Evolutionary conservation across 495 filamentous ascomycete genomes (phyloP), one percentile per base, ranked within the genome.

Genomic region (Aspergillus nidulans): DNA sequence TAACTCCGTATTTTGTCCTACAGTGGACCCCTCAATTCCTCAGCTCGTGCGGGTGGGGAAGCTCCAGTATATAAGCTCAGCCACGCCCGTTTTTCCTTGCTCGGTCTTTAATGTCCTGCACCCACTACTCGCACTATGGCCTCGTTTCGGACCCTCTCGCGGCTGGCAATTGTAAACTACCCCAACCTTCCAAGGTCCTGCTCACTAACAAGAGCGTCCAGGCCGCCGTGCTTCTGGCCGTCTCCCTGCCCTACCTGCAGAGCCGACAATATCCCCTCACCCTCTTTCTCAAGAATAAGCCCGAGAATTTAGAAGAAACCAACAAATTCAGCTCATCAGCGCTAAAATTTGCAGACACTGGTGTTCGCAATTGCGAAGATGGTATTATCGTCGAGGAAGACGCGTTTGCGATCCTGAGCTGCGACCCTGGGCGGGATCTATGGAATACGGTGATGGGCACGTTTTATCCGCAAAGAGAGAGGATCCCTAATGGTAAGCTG

Each of bases 381-480:
- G 71, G 52, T 1, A 21, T 77, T 12, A 41, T 79, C 20, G 60
- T 69, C 18, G 68, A 69, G 42, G 65, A 62, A 2, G 52, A 60
- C 20, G 70, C 63, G 9, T 12, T 73, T 0, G 74, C 73, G 32
- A 65, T 77, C 40, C 59, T 77, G 1, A 67, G 61, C 47, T 77
- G 74, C 49, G 74, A 77, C 32, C 55, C 68, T 0, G 72, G 73
- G 13, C 59, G 77, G 10, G 77, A 78, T 56, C 59, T 43, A 15
- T 78, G 69, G 69, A 78, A 80, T 59, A 76, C 77, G 5, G 76
- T 78, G 15, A 77, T 80, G 73, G 73, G 74, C 50, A 69, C 62
- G 8, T 64, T 69, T 45, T 23, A 56, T n/a, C 42, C 57, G 28
- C 23, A 50, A 28, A 34, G n/a, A 10, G 12, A 40, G 26, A 24